Evolutionary conservation across 768 basidiomycete species (phyloP).

Genomic region (Mycena maculata): DNA sequence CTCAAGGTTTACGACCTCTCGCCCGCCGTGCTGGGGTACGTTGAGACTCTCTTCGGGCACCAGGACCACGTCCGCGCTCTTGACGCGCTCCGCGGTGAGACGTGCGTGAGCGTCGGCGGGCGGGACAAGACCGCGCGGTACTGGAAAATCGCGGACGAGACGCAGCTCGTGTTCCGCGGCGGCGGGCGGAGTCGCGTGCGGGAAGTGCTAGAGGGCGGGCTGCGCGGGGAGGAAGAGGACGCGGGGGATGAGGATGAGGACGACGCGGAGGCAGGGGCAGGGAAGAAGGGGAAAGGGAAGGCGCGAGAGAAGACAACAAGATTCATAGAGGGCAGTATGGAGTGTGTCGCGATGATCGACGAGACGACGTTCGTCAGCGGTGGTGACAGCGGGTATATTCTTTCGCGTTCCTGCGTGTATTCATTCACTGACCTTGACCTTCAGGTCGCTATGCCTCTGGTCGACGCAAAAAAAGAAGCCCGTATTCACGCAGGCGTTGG

Average conservation of each 20-base stretch:
- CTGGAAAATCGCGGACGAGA: conserved; percentile 98
- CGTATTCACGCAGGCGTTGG: conserved; percentile 84
- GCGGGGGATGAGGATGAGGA: conserved; percentile 44
- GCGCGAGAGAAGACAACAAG: conserved; percentile 52
- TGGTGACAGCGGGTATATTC: conserved; percentile 92
- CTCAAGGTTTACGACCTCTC: conserved; percentile 85
- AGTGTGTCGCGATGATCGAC: conserved; percentile 95
- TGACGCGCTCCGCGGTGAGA: conserved; percentile 85
- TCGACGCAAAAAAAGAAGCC: conserved; percentile 95
- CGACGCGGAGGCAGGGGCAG: conserved; percentile 31
- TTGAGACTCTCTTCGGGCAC: conserved; percentile 97
- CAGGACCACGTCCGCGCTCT: conserved; percentile 87
- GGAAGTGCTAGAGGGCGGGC: conserved; percentile 84
- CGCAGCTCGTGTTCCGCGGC: conserved; percentile 94
- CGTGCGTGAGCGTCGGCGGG: conserved; percentile 87
- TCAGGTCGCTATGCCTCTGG: conserved; percentile 93
- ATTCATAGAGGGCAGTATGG: conserved; percentile 92
- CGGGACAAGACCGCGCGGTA: conserved; percentile 92
- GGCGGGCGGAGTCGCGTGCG: conserved; percentile 87
- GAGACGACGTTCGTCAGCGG: conserved; percentile 93
- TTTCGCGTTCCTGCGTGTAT: neutral
- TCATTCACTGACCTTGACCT: neutral
- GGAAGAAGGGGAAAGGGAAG: conserved; percentile 44
- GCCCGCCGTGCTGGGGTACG: conserved; percentile 85
- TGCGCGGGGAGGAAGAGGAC: conserved; percentile 68